phyloP scores from a whole-genome alignment of 176 grass and related monocot genomes.

The Hordeum vulgare region MorexV3_pseudomolecules_assembly NC_058524.1:487486184-487486683 shows the following conservation, averaged over 20 bases:
- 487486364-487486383: conserved; percentile 7
- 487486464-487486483: conserved; percentile 69
- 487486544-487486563: conserved; percentile 61
- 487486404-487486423: conserved; percentile 70
- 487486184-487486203: no score
- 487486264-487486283: background rate
- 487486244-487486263: background rate
- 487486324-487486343: background rate
- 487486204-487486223: no score
- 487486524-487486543: conserved; percentile 65
- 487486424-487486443: conserved; percentile 82
- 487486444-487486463: conserved; percentile 68
- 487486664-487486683: no score
- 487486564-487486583: conserved; percentile 52
- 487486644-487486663: no score
- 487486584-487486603: background rate
- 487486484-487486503: conserved; percentile 76
- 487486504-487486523: conserved; percentile 46
- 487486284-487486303: background rate
- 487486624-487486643: background rate
- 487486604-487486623: background rate
- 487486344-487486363: background rate
- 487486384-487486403: conserved; percentile 42
- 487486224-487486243: no score
- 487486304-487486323: background rate